Conservation (phyloP, 140 eudicot species). For the Ambrosia hybrid region DNA sequence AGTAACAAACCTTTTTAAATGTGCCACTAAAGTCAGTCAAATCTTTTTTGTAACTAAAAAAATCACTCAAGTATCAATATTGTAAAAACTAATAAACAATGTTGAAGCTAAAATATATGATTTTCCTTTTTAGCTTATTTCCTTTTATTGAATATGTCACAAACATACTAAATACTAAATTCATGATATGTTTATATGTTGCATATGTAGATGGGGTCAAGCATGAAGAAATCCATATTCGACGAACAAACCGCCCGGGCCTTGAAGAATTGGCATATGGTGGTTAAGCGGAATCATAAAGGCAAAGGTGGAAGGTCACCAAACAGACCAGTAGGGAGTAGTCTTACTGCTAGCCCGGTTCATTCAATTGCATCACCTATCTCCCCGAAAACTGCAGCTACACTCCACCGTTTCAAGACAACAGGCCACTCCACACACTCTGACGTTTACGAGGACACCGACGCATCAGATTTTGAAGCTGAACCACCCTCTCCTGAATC, state of each 20-base stretch:
- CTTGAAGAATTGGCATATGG: slow-evolving; percentile 61
- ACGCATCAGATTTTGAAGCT: slow-evolving; percentile 48
- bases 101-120: no score
- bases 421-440: slow-evolving; percentile 71
- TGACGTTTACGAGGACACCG: slow-evolving; percentile 37
- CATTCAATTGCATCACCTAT: slow-evolving; percentile 46
- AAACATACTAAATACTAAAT: background rate
- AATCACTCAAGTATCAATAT: no score
- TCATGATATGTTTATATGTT: background rate
- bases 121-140: no score
- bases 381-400: slow-evolving; percentile 25
- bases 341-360: slow-evolving; percentile 41
- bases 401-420: slow-evolving; percentile 72
- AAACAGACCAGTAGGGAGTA: slow-evolving; percentile 36
- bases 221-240: slow-evolving; percentile 74
- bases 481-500: slow-evolving; percentile 52
- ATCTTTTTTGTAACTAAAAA: no score
- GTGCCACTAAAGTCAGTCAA: no score
- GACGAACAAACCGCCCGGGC: slow-evolving; percentile 79
- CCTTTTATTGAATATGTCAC: background rate
- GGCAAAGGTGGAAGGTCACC: slow-evolving; percentile 40
- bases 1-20: no score
- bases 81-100: background rate
- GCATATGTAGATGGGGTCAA: slow-evolving; percentile 68
- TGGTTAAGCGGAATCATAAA: slow-evolving; percentile 54